A percentile compares a stretch with the other conserved stretches of the same genome.
These are phyloP conservation scores for Mycena filopes DNA, from an alignment of 768 basidiomycete species.

Conservation along the genomic window DNA sequence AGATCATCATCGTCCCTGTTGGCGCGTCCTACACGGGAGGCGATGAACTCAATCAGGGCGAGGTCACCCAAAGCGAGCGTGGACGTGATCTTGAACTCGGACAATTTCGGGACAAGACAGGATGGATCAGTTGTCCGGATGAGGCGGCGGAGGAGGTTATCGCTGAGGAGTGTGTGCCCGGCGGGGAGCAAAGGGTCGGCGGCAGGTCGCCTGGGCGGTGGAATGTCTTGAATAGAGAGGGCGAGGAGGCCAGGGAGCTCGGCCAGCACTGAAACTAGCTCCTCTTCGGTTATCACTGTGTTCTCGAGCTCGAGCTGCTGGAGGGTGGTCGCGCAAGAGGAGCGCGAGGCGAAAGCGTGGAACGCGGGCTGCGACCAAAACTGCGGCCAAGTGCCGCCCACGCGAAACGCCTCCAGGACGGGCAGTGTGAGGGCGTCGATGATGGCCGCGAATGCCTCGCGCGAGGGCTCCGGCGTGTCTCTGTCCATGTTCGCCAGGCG, in stretches of 20 bases:
- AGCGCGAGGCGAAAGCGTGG: neutral
- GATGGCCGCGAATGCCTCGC: too few relatives aligned
- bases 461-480: too few relatives aligned
- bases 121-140: neutral
- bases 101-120: neutral
- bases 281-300: neutral
- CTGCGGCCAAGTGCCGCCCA: neutral
- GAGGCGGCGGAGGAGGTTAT: neutral
- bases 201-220: neutral
- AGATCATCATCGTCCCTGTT: neutral
- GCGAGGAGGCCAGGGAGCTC: neutral
- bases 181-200: too few relatives aligned
- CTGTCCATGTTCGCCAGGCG: too few relatives aligned
- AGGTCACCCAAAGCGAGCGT: neutral
- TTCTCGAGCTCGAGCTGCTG: neutral
- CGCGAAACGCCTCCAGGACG: neutral
- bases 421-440: neutral
- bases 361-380: neutral
- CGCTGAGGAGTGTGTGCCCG: neutral
- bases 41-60: neutral
- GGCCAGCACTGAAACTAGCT: neutral
- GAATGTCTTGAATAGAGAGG: neutral
- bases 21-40: neutral
- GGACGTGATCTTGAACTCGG: neutral
- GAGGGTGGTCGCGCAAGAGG: neutral